Evolutionary conservation across 352 stramenopile genomes (phyloP).

Genomic region (Pythium volutum): DNA sequence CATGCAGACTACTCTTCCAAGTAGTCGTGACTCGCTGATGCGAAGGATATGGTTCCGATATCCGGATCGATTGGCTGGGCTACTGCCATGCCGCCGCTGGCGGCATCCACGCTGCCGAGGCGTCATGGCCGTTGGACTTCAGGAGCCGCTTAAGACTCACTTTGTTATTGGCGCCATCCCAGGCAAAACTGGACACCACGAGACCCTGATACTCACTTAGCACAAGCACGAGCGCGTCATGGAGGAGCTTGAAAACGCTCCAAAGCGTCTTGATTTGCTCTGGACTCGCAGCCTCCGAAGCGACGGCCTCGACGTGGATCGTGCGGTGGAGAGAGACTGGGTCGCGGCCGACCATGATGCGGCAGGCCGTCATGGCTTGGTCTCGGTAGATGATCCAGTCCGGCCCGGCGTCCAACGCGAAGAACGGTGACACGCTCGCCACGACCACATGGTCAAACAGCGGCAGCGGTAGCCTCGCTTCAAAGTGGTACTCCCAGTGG

Average conservation of each 20-base stretch:
- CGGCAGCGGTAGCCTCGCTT: background rate
- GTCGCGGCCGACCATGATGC: background rate
- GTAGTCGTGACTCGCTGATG: background rate
- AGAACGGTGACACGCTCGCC: background rate
- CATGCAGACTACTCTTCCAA: no score
- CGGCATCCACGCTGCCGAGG: no score
- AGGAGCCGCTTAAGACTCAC: background rate
- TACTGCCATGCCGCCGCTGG: no score
- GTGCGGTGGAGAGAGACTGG: background rate
- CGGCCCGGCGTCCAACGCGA: background rate
- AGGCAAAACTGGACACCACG: background rate
- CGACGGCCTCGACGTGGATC: background rate
- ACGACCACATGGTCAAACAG: background rate
- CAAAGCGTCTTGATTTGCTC: no score
- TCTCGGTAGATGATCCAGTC: background rate
- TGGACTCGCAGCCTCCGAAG: no score
- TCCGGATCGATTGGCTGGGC: no score
- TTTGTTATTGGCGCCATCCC: background rate
- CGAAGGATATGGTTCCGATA: no score
- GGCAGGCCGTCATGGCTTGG: background rate
- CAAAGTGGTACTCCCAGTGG: no score
- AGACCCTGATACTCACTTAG: no score
- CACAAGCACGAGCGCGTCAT: no score
- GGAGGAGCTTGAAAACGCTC: no score
- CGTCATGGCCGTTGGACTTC: no score